Conservation (phyloP, 2,329 filamentous ascomycete species). For the Plectosphaerella plurivora region DNA sequence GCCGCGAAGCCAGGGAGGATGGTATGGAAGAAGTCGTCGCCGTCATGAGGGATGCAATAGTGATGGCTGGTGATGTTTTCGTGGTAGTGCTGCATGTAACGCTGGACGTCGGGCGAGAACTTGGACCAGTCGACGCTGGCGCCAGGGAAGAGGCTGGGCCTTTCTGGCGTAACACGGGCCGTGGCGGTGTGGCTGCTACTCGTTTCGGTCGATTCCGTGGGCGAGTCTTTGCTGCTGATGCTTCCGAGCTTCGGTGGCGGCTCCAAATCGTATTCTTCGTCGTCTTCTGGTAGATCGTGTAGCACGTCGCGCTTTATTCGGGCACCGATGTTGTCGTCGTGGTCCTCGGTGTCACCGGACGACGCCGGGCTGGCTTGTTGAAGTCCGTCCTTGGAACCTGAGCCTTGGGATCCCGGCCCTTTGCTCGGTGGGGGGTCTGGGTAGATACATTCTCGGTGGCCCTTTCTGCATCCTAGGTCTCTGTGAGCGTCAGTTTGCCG, state of each 20-base stretch:
- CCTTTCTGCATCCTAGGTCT: constrained; percentile 76
- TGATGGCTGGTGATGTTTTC: constrained; percentile 77
- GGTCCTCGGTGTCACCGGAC: constrained; percentile 48
- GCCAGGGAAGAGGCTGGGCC: constrained; percentile 7
- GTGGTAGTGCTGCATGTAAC: constrained; percentile 73
- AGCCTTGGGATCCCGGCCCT: constrained; percentile 22
- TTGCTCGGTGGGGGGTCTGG: constrained; percentile 61
- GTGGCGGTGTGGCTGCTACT: constrained; percentile 28
- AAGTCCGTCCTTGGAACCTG: constrained; percentile 34
- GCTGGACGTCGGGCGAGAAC: constrained; percentile 66
- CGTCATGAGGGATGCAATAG: constrained; percentile 72
- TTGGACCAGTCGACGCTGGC: constrained; percentile 45
- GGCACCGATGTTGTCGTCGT: constrained; percentile 28
- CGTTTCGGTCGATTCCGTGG: constrained; percentile 43
- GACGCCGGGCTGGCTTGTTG: constrained; percentile 47
- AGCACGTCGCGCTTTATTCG: constrained; percentile 46
- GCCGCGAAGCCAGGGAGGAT: constrained; percentile 70
- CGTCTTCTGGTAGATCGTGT: constrained; percentile 26
- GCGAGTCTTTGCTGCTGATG: constrained; percentile 48
- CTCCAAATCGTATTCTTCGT: constrained; percentile 51
- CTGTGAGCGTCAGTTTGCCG: constrained; percentile 17
- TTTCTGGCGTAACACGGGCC: constrained; percentile 16
- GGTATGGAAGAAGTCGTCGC: constrained; percentile 67
- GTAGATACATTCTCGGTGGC: constrained; percentile 84
- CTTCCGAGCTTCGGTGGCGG: constrained; percentile 46